Conservation (phyloP, 768 basidiomycete species). For the Kwoniella sp. region DNA sequence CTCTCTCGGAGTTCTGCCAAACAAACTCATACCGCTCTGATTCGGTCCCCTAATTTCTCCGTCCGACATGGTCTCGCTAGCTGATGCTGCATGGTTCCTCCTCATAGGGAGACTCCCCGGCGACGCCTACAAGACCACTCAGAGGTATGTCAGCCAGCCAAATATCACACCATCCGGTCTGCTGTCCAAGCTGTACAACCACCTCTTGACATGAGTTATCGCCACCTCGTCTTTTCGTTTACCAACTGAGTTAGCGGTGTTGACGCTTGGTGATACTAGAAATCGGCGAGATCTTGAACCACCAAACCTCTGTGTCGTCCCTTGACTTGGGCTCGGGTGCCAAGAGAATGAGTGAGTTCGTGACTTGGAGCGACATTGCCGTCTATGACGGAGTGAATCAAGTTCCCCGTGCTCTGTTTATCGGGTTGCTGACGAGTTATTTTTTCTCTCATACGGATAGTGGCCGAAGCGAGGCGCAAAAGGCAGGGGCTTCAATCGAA, state of each 20-base stretch:
- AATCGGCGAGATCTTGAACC: conserved; percentile 13
- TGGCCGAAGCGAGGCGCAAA: conserved; percentile 7
- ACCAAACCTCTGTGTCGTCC: conserved; percentile 8
- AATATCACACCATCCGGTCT: no score
- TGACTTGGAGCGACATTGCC: not conserved
- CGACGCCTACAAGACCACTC: not conserved
- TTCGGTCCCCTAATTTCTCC: no score
- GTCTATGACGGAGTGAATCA: no score
- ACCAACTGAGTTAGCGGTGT: not conserved
- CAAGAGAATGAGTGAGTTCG: conserved; percentile 14
- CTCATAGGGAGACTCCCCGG: not conserved
- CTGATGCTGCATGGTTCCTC: not conserved
- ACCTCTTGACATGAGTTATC: no score
- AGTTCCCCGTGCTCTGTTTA: no score
- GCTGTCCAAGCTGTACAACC: no score
- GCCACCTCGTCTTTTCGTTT: not conserved
- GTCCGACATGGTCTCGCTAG: no score
- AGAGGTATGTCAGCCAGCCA: not conserved
- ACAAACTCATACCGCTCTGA: no score
- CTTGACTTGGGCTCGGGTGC: not conserved
- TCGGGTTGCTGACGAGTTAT: no score
- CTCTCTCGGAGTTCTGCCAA: no score
- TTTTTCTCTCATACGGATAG: no score
- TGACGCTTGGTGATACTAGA: no score
- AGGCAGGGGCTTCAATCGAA: not conserved